These are phyloP conservation scores for Tagetes patula DNA, from an alignment of 129 eudicot genomes.

Conservation along the genomic window DNA sequence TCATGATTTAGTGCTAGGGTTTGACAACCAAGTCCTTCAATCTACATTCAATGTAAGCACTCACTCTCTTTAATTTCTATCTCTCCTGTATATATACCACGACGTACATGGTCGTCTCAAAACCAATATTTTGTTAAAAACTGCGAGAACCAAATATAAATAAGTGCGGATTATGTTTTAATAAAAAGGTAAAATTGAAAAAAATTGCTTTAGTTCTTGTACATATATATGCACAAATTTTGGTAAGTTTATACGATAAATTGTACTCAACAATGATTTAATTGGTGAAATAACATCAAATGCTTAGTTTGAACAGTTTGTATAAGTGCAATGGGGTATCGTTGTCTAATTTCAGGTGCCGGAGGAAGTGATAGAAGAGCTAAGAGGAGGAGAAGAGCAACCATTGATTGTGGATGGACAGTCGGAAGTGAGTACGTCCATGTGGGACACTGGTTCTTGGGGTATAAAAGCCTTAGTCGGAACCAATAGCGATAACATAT, in stretches of 20 bases:
- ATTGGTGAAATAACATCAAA: background rate
- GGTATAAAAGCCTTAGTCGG: constrained; percentile 35
- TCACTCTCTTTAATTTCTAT: background rate
- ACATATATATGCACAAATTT: no score
- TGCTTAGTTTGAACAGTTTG: background rate
- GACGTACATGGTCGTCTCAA: no score
- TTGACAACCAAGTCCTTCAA: constrained; percentile 59
- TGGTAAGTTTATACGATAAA: no score
- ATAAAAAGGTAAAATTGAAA: no score
- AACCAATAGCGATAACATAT: constrained; percentile 22
- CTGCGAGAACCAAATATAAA: no score
- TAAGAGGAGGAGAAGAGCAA: constrained; percentile 41
- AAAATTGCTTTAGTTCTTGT: no score
- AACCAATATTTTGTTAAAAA: no score
- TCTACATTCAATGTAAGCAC: constrained; percentile 55
- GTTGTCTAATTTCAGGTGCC: constrained; percentile 42
- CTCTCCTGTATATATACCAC: no score
- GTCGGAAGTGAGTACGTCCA: constrained; percentile 18
- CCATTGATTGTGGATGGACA: constrained; percentile 55
- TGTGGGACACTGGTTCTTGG: constrained; percentile 42
- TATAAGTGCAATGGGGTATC: background rate
- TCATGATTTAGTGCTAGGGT: constrained; percentile 66
- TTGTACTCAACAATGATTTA: no score
- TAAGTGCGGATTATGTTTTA: no score
- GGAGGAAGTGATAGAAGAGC: constrained; percentile 57